Percentiles rank a stretch among this genome's conserved stretches.
Conservation (phyloP, 2,329 filamentous ascomycete species). For the Fusarium euwallaceae region DNA sequence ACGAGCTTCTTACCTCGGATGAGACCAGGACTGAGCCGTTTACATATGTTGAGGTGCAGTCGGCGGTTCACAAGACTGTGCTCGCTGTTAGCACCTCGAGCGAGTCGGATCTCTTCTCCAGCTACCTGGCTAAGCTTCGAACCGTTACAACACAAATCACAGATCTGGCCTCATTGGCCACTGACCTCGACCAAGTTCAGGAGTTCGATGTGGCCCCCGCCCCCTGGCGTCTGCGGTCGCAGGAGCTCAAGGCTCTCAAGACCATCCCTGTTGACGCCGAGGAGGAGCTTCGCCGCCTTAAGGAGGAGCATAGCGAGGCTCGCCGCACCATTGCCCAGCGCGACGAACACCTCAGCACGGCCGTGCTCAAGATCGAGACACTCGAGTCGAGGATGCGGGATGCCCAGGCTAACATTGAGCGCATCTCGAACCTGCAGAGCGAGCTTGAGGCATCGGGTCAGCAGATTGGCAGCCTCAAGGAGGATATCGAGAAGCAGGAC, state of each 20-base stretch:
- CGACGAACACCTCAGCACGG: slow-evolving; percentile 87
- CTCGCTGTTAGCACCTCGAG: slow-evolving; percentile 63
- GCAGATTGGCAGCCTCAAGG: slow-evolving; percentile 66
- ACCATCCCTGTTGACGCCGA: slow-evolving; percentile 85
- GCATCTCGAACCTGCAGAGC: slow-evolving; percentile 74
- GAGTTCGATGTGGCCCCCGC: slow-evolving; percentile 82
- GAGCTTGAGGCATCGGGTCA: slow-evolving; percentile 67
- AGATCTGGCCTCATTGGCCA: slow-evolving; percentile 78
- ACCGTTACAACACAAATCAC: slow-evolving; percentile 73
- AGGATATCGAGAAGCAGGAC: slow-evolving; percentile 76
- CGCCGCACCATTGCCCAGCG: slow-evolving; percentile 78
- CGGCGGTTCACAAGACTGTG: slow-evolving; percentile 69
- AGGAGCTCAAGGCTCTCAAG: slow-evolving; percentile 86
- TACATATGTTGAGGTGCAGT: slow-evolving; percentile 75
- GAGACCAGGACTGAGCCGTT: slow-evolving; percentile 78
- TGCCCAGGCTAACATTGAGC: slow-evolving; percentile 80
- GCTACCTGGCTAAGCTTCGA: slow-evolving; percentile 76
- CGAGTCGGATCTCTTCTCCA: slow-evolving; percentile 78
- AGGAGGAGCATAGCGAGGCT: slow-evolving; percentile 83
- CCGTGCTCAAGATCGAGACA: slow-evolving; percentile 92
- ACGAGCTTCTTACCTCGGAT: slow-evolving; percentile 73
- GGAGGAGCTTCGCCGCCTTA: slow-evolving; percentile 84
- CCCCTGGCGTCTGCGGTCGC: slow-evolving; percentile 87
- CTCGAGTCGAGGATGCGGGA: slow-evolving; percentile 90
- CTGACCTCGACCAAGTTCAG: slow-evolving; percentile 78